A percentile compares a stretch with the other conserved stretches of the same genome.
These are phyloP conservation scores for Plasmodium blacklocki DNA, from an alignment of 169 alveolate genomes.

Conservation along the genomic window DNA sequence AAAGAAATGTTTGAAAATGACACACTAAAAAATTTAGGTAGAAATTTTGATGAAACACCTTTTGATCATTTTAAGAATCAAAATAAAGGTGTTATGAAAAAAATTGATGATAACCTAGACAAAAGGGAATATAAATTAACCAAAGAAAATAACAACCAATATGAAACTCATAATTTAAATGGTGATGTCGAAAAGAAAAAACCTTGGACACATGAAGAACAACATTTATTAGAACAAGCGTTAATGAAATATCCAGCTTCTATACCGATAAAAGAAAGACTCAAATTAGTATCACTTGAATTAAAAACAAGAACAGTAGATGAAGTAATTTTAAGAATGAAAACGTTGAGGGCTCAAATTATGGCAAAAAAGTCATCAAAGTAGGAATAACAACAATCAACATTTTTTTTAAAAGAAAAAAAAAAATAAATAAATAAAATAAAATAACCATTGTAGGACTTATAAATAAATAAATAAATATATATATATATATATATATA, in stretches of 20 bases:
- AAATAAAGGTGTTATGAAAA: slow-evolving; percentile 81
- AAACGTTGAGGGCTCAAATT: slow-evolving; percentile 56
- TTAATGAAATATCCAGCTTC: slow-evolving; percentile 85
- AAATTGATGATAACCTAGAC: slow-evolving; percentile 77
- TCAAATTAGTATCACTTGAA: slow-evolving; percentile 82
- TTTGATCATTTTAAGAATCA: slow-evolving; percentile 78
- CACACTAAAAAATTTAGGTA: slow-evolving; percentile 78
- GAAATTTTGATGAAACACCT: slow-evolving; percentile 79
- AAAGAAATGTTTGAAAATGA: slow-evolving; percentile 86
- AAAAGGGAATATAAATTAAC: slow-evolving; percentile 51
- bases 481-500: not conserved
- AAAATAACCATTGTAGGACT: not conserved
- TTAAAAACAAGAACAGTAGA: slow-evolving; percentile 50
- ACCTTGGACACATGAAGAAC: slow-evolving; percentile 87
- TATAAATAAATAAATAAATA: not conserved
- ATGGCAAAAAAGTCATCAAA: slow-evolving; percentile 67
- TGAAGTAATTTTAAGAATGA: slow-evolving; percentile 51
- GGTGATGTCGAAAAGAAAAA: slow-evolving; percentile 25
- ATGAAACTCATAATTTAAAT: not conserved
- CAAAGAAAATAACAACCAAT: slow-evolving; percentile 8
- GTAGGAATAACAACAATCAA: not conserved
- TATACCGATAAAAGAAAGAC: slow-evolving; percentile 85
- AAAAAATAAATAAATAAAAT: not conserved
- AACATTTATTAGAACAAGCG: slow-evolving; percentile 84
- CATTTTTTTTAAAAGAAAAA: not conserved